These are phyloP conservation scores for Gentiana straminea DNA, from an alignment of 257 asterid species.

Conservation along the genomic window DNA sequence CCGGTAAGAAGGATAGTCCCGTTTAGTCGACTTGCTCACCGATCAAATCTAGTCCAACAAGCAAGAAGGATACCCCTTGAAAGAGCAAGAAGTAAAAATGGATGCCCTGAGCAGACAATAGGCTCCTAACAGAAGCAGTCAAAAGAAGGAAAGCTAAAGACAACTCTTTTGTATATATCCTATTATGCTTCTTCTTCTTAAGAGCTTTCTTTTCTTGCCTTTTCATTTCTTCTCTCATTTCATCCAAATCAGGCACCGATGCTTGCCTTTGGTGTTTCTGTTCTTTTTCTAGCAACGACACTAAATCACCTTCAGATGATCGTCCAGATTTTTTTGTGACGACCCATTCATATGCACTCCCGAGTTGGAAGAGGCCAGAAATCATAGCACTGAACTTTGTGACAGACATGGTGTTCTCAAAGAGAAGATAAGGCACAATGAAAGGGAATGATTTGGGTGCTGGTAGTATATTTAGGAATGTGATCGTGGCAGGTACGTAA, in stretches of 20 bases:
- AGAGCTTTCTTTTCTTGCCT: slow-evolving; percentile 27
- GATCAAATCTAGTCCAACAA: slow-evolving; percentile 81
- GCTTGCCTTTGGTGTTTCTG: slow-evolving; percentile 44
- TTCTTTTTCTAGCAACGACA: slow-evolving; percentile 41
- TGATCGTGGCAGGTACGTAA: slow-evolving; percentile 70
- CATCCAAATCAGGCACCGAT: slow-evolving; percentile 66
- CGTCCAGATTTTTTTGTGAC: slow-evolving; percentile 88
- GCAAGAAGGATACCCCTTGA: slow-evolving; percentile 86
- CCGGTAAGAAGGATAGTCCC: background rate
- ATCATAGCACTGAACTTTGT: slow-evolving; percentile 95
- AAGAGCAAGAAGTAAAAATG: slow-evolving; percentile 90
- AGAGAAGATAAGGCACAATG: slow-evolving; percentile 76
- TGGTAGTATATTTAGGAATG: slow-evolving; percentile 68
- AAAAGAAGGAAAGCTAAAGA: slow-evolving; percentile 65
- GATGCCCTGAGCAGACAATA: slow-evolving; percentile 88
- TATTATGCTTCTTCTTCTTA: slow-evolving; percentile 56
- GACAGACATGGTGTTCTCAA: slow-evolving; percentile 93
- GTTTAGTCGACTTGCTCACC: slow-evolving; percentile 67
- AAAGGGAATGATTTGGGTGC: slow-evolving; percentile 90
- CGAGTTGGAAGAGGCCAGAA: slow-evolving; percentile 87
- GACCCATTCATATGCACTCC: slow-evolving; percentile 91
- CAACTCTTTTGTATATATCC: slow-evolving; percentile 74
- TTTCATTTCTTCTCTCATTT: slow-evolving; percentile 38
- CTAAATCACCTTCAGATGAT: slow-evolving; percentile 69
- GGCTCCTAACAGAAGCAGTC: slow-evolving; percentile 75